phyloP scores from a whole-genome alignment of 2,329 filamentous ascomycete species.

The Teratosphaeria viscida region DNA sequence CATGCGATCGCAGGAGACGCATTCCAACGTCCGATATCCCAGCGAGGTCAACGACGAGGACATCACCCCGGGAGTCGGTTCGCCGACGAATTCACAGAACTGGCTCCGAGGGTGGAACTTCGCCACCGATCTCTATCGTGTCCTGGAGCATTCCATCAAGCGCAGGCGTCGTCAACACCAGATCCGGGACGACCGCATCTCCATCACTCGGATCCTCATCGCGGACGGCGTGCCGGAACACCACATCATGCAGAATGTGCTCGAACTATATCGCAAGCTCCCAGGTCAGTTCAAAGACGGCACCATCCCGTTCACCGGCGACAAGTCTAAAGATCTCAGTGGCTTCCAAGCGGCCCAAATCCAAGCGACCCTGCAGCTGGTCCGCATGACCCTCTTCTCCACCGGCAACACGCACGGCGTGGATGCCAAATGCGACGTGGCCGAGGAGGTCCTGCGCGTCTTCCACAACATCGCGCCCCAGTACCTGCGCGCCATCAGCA shows the following conservation, averaged over 20 bases:
- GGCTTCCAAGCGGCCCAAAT: slow-evolving; percentile 44
- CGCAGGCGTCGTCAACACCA: slow-evolving; percentile 12
- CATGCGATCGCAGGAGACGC: slow-evolving; percentile 36
- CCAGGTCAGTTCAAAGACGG: slow-evolving; percentile 23
- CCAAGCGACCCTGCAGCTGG: slow-evolving; percentile 37
- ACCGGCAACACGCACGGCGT: slow-evolving; percentile 17
- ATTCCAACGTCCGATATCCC: slow-evolving; percentile 39
- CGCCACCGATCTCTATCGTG: slow-evolving; percentile 45
- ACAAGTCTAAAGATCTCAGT: slow-evolving; percentile 30
- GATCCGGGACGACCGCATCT: slow-evolving; percentile 14
- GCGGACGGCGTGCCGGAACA: slow-evolving; percentile 16
- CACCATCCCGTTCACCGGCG: slow-evolving; percentile 20
- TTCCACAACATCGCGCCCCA: slow-evolving; percentile 35
- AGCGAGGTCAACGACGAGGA: slow-evolving; percentile 39
- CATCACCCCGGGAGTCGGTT: slow-evolving; percentile 23
- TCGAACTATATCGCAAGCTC: slow-evolving; percentile 19
- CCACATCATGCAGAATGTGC: slow-evolving; percentile 21
- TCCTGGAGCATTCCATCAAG: slow-evolving; percentile 42
- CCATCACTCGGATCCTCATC: slow-evolving; percentile 16
- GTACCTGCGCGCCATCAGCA: slow-evolving; percentile 39
- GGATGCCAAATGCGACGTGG: slow-evolving; percentile 37
- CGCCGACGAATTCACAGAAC: slow-evolving; percentile 11
- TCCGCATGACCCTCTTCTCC: slow-evolving; percentile 36
- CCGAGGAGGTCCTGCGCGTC: slow-evolving; percentile 33
- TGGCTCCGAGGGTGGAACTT: slow-evolving; percentile 51